Conservation (phyloP, 805 yeast species). For the Candida germanica region DNA sequence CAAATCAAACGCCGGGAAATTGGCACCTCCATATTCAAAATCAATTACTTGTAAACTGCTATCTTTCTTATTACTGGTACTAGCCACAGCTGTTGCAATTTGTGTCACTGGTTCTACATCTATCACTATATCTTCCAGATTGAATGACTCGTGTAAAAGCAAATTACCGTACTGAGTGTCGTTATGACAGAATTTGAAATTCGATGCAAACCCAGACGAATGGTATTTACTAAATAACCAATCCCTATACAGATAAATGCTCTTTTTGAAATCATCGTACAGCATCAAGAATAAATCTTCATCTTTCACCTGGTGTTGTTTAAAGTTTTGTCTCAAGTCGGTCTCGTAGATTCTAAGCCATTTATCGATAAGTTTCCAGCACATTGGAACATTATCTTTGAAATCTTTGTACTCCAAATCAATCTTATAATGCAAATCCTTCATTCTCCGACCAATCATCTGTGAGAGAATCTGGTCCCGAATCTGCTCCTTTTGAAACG, state of each 20-base stretch:
- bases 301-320: constrained; percentile 28
- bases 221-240: constrained; percentile 61
- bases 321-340: constrained; percentile 29
- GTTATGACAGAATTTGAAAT: constrained; percentile 85
- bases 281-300: constrained; percentile 41
- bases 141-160: constrained; percentile 56
- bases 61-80: constrained; percentile 34
- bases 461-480: constrained; percentile 72
- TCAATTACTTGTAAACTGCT: constrained; percentile 84
- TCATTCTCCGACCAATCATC: constrained; percentile 94
- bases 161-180: constrained; percentile 97
- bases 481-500: constrained; percentile 71
- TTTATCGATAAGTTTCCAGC: constrained; percentile 66
- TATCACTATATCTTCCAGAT: constrained; percentile 41
- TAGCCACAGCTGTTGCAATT: constrained; percentile 14
- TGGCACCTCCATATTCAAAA: constrained; percentile 93
- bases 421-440: constrained; percentile 83
- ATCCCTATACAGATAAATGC: constrained; percentile 50
- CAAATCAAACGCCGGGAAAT: constrained; percentile 83
- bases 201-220: constrained; percentile 37
- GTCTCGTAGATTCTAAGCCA: constrained; percentile 60
- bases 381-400: constrained; percentile 52
- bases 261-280: constrained; percentile 48
- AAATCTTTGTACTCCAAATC: constrained; percentile 58
- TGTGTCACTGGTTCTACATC: constrained; percentile 6